A percentile compares a stretch with the other conserved stretches of the same genome.
phyloP scores from a whole-genome alignment of 805 yeast genomes.

The Myxozyma geophila region DNA sequence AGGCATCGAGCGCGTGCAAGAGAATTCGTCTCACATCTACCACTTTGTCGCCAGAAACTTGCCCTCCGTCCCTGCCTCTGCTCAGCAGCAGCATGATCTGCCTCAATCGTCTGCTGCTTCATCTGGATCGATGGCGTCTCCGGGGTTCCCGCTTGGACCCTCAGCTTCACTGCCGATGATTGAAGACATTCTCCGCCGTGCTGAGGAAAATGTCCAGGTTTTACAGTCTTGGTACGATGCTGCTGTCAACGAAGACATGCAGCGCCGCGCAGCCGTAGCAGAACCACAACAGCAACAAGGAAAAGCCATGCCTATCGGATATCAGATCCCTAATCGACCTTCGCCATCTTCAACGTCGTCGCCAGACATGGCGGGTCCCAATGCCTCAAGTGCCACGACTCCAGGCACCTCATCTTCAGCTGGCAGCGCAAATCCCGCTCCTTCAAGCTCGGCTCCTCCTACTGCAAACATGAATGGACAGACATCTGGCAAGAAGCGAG shows the following conservation, averaged over 20 bases:
- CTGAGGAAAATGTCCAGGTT: slow-evolving; percentile 24
- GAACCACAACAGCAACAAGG: neutral
- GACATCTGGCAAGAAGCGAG: slow-evolving; percentile 19
- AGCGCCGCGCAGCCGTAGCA: slow-evolving; percentile 6
- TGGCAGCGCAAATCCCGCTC: neutral
- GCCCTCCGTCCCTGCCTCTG: slow-evolving; percentile 3
- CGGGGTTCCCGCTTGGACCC: neutral
- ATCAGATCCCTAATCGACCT: too few species aligned
- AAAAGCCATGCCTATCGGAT: neutral
- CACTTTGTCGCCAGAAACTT: slow-evolving; percentile 26
- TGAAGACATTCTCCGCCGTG: slow-evolving; percentile 28
- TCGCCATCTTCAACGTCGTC: slow-evolving; percentile 9
- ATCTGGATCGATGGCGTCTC: neutral
- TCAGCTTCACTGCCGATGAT: slow-evolving; percentile 20
- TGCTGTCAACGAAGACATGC: slow-evolving; percentile 9
- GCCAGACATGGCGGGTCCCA: neutral
- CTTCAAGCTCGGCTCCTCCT: neutral
- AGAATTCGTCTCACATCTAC: slow-evolving; percentile 31
- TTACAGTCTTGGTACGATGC: slow-evolving; percentile 28
- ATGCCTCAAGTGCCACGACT: neutral
- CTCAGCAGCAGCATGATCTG: too few species aligned
- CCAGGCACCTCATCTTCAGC: neutral
- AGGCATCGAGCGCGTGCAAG: slow-evolving; percentile 26
- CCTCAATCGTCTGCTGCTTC: neutral
- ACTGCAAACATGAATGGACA: too few species aligned